Evolutionary conservation across 2,329 filamentous ascomycete species (phyloP).

Genomic region (Aphanocladium album): DNA sequence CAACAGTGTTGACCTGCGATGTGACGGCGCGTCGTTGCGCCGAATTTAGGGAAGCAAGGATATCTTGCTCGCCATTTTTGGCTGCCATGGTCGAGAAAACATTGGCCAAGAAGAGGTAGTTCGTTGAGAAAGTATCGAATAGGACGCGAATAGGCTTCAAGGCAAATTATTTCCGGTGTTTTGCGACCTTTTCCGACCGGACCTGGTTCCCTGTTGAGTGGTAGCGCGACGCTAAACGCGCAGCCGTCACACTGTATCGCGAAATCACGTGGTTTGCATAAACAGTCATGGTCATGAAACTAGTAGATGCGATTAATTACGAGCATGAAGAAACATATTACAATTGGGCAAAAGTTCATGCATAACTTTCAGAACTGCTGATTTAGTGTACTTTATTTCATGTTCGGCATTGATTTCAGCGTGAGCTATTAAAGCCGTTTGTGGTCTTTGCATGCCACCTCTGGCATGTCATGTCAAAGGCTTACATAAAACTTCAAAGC

Average conservation of each 20-base stretch:
- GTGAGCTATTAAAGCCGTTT: not conserved
- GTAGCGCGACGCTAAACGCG: no score
- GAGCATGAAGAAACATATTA: no score
- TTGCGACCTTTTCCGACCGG: not conserved
- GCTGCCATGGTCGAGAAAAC: not conserved
- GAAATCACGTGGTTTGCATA: no score
- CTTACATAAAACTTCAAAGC: not conserved
- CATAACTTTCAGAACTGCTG: no score
- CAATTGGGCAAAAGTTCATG: no score
- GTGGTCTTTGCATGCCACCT: not conserved
- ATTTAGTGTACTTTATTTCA: no score
- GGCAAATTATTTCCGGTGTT: not conserved
- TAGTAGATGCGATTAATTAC: no score
- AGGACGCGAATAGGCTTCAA: not conserved
- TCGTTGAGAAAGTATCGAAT: not conserved
- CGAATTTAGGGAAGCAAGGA: conserved; percentile 47
- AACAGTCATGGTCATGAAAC: no score
- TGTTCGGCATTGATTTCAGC: no score
- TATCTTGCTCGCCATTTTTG: conserved; percentile 21
- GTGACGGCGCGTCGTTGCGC: conserved; percentile 54
- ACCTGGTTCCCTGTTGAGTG: no score
- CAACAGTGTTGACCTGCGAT: conserved; percentile 50
- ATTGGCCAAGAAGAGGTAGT: not conserved
- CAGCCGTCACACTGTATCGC: no score
- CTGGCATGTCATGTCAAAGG: not conserved